Evolutionary conservation across 2,329 filamentous ascomycete genomes (phyloP), one percentile per base, ranked within the genome.

Genomic region (Fusarium sp.): DNA sequence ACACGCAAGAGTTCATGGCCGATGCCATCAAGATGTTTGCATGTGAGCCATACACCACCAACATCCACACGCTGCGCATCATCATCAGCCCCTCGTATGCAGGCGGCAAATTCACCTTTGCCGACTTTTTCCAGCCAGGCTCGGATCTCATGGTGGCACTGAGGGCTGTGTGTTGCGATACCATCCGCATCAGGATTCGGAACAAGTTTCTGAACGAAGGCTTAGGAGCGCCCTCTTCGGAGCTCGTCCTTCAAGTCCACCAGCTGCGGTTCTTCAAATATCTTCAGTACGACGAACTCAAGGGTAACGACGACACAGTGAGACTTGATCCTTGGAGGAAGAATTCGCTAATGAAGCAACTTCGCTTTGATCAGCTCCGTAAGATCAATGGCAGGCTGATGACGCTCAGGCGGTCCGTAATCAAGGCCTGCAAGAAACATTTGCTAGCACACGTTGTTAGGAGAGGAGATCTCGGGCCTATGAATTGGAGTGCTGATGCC

Each of bases 31-130:
- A 70, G 26, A 71, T 77, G 47, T 83, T 83, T 65, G 69, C 67
- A 10, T 45, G 44, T 12, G n/a, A 51, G 17, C 36, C 43, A 2
- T 59, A 62, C 2, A 58, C 54, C 46, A 55, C 70, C 19, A 74
- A 74, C 45, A 72, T 86, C 4, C 75, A 80, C 56, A 83, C 78
- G 2, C 69, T 86, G 23, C 80, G 77, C 4, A 73, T 86, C 45
- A 76, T 81, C 32, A 68, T 85, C 45, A 74, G 75, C 17, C 80
- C 80, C 2, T 61, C 45, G 17, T 65, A 52, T 4, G 23, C 23
- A 10, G 36, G 21, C 4, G 57, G 55, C 21, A 56, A 43, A 11
- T 76, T 80, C 34, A 79, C 78, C 4, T 79, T 81, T 50, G 67
- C 76, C 50, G 58, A 77, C 56, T 80, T 82, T 65, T 79, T 83